A percentile compares a stretch with the other conserved stretches of the same genome.
Conservation (phyloP, 805 yeast species). For the Metschnikowia lochheadii region DNA sequence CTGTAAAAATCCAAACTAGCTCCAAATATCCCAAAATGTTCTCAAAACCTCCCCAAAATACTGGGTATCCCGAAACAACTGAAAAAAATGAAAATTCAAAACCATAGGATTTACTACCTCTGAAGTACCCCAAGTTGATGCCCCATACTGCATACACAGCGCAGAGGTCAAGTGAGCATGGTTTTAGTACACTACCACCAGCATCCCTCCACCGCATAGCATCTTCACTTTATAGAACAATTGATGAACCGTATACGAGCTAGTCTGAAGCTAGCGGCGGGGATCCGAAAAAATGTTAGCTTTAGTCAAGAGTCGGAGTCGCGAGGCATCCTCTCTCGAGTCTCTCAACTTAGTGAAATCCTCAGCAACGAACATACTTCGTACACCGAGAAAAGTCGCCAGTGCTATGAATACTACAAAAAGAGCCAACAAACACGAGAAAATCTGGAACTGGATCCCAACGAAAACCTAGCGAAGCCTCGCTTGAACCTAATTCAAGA, state of each 20-base stretch:
- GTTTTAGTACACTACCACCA: background rate
- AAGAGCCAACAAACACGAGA: background rate
- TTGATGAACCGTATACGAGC: background rate
- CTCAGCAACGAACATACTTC: slow-evolving; percentile 1
- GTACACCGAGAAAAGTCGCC: slow-evolving; percentile 1
- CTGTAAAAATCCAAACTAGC: no score
- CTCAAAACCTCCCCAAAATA: no score
- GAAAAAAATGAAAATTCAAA: no score
- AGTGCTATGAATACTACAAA: background rate
- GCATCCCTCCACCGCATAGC: background rate
- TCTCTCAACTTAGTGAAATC: slow-evolving; percentile 2
- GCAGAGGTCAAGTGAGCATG: background rate
- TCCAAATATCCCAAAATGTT: no score
- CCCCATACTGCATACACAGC: no score
- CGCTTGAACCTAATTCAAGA: background rate
- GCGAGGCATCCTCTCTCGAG: background rate
- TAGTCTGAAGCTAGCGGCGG: background rate
- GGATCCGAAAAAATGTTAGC: background rate
- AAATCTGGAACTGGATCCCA: no score
- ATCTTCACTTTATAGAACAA: background rate
- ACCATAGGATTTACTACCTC: no score
- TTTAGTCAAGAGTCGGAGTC: background rate
- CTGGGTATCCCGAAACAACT: no score
- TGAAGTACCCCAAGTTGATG: no score
- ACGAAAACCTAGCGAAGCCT: background rate